phyloP scores from a whole-genome alignment of 2,329 filamentous ascomycete species.

The Alternaria longipes region DNA sequence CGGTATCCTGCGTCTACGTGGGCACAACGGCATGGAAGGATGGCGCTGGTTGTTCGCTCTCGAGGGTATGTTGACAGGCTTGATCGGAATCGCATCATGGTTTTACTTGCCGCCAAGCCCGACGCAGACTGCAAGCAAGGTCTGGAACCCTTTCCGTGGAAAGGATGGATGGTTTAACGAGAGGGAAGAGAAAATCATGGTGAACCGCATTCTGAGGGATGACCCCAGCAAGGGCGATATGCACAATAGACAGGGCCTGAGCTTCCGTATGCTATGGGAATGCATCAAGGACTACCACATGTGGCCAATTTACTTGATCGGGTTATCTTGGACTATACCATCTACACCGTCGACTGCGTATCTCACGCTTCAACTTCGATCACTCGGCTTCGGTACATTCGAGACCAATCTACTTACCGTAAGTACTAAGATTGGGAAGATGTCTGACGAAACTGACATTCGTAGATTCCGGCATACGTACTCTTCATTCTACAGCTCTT shows the following conservation, averaged over 20 bases:
- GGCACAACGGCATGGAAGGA: constrained; percentile 60
- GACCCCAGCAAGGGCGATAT: constrained; percentile 68
- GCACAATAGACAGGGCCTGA: constrained; percentile 67
- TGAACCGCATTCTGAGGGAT: constrained; percentile 68
- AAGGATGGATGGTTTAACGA: constrained; percentile 73
- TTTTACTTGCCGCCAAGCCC: constrained; percentile 62
- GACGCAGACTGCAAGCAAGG: constrained; percentile 67
- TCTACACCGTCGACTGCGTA: constrained; percentile 43
- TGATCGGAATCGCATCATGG: constrained; percentile 49
- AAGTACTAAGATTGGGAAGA: constrained; percentile 1
- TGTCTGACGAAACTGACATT: constrained; percentile 2
- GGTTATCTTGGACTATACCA: constrained; percentile 50
- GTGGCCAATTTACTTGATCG: constrained; percentile 55
- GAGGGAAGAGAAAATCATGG: constrained; percentile 72
- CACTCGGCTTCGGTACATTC: constrained; percentile 50
- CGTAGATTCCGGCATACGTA: constrained; percentile 56
- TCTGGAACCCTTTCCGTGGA: constrained; percentile 60
- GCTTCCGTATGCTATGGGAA: constrained; percentile 58
- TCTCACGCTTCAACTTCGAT: constrained; percentile 47
- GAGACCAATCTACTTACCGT: constrained; percentile 51
- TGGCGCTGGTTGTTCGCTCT: constrained; percentile 66
- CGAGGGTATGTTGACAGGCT: constrained; percentile 49
- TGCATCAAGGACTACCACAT: constrained; percentile 65
- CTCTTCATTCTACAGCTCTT: constrained; percentile 61
- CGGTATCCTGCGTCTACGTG: constrained; percentile 62